These are phyloP conservation scores for Carex sylvatica DNA, from an alignment of 202 grass and related monocot genomes.

Conservation along the genomic window DNA sequence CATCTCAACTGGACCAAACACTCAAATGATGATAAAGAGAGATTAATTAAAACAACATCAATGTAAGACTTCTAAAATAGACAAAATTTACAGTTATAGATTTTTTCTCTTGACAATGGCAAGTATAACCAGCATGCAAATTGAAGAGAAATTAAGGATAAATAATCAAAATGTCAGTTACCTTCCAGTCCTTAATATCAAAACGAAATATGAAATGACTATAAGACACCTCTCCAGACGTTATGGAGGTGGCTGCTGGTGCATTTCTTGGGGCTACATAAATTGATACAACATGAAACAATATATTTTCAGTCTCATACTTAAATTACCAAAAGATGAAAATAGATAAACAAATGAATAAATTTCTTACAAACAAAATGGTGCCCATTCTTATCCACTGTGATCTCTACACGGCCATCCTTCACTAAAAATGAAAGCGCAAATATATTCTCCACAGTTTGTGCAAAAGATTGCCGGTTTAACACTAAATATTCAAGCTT, in stretches of 20 bases:
- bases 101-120: background rate
- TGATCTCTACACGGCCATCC: slow-evolving; percentile 45
- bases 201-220: slow-evolving; percentile 44
- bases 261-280: slow-evolving; percentile 46
- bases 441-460: slow-evolving; percentile 57
- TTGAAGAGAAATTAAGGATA: background rate
- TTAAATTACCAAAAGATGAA: background rate
- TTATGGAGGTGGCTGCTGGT: slow-evolving; percentile 33
- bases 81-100: background rate
- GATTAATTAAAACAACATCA: background rate
- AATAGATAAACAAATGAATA: background rate
- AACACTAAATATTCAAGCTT: slow-evolving; percentile 42
- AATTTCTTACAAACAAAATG: slow-evolving; percentile 46
- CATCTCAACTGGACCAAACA: background rate
- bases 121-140: background rate
- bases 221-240: slow-evolving; percentile 25
- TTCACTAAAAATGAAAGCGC: slow-evolving; percentile 60
- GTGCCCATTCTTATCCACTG: slow-evolving; percentile 18
- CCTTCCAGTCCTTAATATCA: slow-evolving; percentile 45
- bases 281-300: background rate
- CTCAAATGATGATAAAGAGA: background rate
- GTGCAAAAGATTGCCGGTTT: slow-evolving; percentile 46
- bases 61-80: background rate
- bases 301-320: background rate
- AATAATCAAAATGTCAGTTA: slow-evolving; percentile 13